A percentile compares a stretch with the other conserved stretches of the same genome.
These are phyloP conservation scores for Penicillium taxi DNA, from an alignment of 495 filamentous ascomycete species.

Conservation along the genomic window DNA sequence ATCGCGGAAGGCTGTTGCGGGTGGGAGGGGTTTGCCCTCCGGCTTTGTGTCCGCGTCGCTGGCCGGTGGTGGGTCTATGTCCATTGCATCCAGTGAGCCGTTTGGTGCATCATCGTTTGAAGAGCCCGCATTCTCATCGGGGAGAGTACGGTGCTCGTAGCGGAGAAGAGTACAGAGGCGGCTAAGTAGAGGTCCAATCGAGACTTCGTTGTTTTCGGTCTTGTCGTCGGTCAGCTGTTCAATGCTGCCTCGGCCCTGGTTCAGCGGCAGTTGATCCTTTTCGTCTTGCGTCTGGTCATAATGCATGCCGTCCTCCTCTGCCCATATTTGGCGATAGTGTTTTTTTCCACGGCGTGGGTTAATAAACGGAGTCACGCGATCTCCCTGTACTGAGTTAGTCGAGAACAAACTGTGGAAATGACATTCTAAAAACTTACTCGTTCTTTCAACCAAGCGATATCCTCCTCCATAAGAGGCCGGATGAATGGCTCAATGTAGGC, in stretches of 20 bases:
- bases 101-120: slow-evolving; percentile 43
- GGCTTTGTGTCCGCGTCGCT: slow-evolving; percentile 38
- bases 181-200: slow-evolving; percentile 72
- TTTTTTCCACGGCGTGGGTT: slow-evolving; percentile 80
- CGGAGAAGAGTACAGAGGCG: slow-evolving; percentile 78
- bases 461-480: slow-evolving; percentile 84
- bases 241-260: slow-evolving; percentile 74
- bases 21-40: slow-evolving; percentile 46
- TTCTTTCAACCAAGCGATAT: slow-evolving; percentile 87
- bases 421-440: slow-evolving; percentile 35
- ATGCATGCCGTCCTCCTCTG: slow-evolving; percentile 79
- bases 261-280: slow-evolving; percentile 60
- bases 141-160: slow-evolving; percentile 63
- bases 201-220: slow-evolving; percentile 84
- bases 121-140: slow-evolving; percentile 47
- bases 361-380: slow-evolving; percentile 72
- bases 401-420: neutral
- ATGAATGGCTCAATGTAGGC: slow-evolving; percentile 87
- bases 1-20: slow-evolving; percentile 72
- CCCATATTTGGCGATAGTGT: slow-evolving; percentile 84
- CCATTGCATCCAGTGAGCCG: slow-evolving; percentile 52
- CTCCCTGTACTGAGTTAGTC: slow-evolving; percentile 46
- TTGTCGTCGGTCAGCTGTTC: slow-evolving; percentile 79
- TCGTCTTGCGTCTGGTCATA: slow-evolving; percentile 52
- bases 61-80: slow-evolving; percentile 31